Evolutionary conservation across 1,284 basidiomycete genomes (phyloP), one percentile per base, ranked within the genome.

Genomic region (Cutaneotrichosporon mucoides): DNA sequence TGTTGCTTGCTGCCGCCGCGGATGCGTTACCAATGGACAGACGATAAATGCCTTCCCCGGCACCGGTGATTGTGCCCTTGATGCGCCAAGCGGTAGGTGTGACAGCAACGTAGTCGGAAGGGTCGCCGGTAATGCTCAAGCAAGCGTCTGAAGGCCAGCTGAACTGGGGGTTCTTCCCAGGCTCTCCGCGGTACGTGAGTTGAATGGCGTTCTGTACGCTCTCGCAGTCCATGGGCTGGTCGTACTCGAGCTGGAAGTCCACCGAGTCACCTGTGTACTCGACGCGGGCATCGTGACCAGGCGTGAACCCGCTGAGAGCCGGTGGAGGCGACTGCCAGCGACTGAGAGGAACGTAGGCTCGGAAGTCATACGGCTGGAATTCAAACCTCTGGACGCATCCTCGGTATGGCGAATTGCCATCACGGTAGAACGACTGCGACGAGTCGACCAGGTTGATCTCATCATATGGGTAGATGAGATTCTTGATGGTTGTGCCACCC

Each of bases 381-480:
- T 83, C 84, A 68, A 94, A 68, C 16, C 69, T 76, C 2, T 75
- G 73, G 52, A 93, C 73, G 81, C 92, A 94, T 6, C 91, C 92
- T 56, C 82, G 82, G 73, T 76, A 91, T 3, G 88, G 87, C 0
- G 85, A 80, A 37, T 80, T 76, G 64, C 87, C 79, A 59, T 82
- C 81, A 71, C 81, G 79, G 76, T 83, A 88, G 77, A 83, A 89
- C 0, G 88, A 81, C 6, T 82, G 81, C n/a, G 79, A 73, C 1
- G 90, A 91, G 49, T 85, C 81, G 54, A 82, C 69, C 37, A 94
- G 84, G 0, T 78, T 82, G 72, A 88, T 85, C n/a, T 72, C 81
- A 71, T 95, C 91, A 75, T 86, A 94, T 0, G 92, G 92, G 56
- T 85, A 84, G 64, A 95, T 83, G 43, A 94, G 76, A 73, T 94